Conservation (phyloP, 306 rosid species). For the Rosa rugosa region DNA sequence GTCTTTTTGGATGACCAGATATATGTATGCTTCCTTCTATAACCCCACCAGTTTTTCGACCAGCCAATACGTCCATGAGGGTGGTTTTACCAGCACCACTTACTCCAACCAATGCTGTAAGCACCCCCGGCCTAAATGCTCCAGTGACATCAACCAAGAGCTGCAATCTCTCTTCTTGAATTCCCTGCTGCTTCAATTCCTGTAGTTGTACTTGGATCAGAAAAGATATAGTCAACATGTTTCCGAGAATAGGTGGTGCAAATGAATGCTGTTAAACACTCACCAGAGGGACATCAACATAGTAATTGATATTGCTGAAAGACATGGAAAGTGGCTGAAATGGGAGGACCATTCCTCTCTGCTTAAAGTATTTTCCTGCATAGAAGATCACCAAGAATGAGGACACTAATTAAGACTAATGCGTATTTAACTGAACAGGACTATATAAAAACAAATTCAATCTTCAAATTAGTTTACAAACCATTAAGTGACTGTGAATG, state of each 20-base stretch:
- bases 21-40: slow-evolving; percentile 73
- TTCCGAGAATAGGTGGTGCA: slow-evolving; percentile 12
- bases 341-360: slow-evolving; percentile 98
- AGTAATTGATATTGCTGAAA: slow-evolving; percentile 90
- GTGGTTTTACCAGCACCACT: slow-evolving; percentile 99
- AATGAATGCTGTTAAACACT: slow-evolving; percentile 26
- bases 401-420: neutral
- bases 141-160: slow-evolving; percentile 83
- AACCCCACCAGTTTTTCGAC: slow-evolving; percentile 90
- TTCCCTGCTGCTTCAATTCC: slow-evolving; percentile 95
- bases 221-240: slow-evolving; percentile 26
- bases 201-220: slow-evolving; percentile 51
- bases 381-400: slow-evolving; percentile 28
- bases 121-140: slow-evolving; percentile 87
- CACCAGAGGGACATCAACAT: slow-evolving; percentile 91
- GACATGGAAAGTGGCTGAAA: slow-evolving; percentile 94
- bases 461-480: slow-evolving; percentile 31
- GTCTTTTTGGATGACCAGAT: slow-evolving; percentile 91
- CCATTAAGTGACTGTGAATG: slow-evolving; percentile 80
- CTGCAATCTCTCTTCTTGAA: slow-evolving; percentile 75
- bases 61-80: slow-evolving; percentile 96
- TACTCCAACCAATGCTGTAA: slow-evolving; percentile 94
- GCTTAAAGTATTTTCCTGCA: slow-evolving; percentile 78
- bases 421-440: neutral
- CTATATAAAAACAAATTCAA: neutral